Conservation (phyloP, 768 basidiomycete species). For the Suillus bovinus region DNA sequence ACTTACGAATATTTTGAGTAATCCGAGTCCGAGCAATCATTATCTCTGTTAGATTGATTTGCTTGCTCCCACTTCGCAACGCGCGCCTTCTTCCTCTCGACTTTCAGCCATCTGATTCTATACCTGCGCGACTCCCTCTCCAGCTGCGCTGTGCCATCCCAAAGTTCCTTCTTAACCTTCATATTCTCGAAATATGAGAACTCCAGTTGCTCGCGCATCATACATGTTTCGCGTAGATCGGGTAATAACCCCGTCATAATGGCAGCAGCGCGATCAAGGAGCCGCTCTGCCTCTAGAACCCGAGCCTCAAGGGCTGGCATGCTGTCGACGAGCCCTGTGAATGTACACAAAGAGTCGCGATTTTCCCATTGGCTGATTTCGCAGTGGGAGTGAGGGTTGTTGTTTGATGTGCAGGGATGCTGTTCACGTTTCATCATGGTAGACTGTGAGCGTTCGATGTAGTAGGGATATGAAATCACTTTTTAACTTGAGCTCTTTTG, state of each 20-base stretch:
- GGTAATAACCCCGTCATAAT: constrained; percentile 18
- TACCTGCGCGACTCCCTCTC: constrained; percentile 22
- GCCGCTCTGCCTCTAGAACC: constrained; percentile 20
- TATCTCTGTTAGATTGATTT: constrained; percentile 15
- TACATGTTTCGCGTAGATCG: constrained; percentile 20
- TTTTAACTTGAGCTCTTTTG: neutral
- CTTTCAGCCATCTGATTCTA: constrained; percentile 26
- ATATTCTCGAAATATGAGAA: constrained; percentile 25
- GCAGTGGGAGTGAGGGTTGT: constrained; percentile 9
- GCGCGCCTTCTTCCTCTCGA: constrained; percentile 20
- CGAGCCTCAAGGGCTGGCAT: constrained; percentile 21
- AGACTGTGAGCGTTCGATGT: neutral
- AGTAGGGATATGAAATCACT: neutral
- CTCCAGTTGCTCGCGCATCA: constrained; percentile 30
- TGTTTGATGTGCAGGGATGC: neutral
- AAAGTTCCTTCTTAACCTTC: constrained; percentile 32
- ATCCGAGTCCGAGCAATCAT: constrained; percentile 18
- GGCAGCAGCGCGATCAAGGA: constrained; percentile 20
- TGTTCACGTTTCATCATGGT: neutral
- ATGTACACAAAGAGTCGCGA: constrained; percentile 30
- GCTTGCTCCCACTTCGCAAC: constrained; percentile 21
- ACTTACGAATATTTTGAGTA: constrained; percentile 28
- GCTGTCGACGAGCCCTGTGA: constrained; percentile 24
- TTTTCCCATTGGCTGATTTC: constrained; percentile 23
- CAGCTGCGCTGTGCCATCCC: constrained; percentile 32